Evolutionary conservation across 805 yeast species (phyloP), one percentile per base, ranked within the genome.

Genomic region (Teunomyces gatunensis): DNA sequence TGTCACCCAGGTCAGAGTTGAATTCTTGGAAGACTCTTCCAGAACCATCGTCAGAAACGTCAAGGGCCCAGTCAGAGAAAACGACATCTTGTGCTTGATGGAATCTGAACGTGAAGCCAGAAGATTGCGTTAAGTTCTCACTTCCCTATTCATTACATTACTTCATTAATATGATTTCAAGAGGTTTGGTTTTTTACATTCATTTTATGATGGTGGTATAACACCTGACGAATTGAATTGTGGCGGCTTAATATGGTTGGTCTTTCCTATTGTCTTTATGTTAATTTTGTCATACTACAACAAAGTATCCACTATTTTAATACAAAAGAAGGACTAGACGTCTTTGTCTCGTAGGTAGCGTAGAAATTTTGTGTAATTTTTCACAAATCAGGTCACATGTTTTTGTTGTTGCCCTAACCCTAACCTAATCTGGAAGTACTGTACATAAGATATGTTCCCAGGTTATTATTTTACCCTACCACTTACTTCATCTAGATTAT

Each of bases 21-120:
- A 89, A 79, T 89, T 89, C 85, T 81, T 89, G 75, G 96, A 89
- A 71, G 96, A 89, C 76, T 81, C 91, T 71, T 81, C 94, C 78
- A 87, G 96, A 84, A 86, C 94, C 72, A 89, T 89, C 68, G 95
- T 89, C 83, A 88, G 96, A 85, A 89, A 89, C 85, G 96, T 89
- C 77, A 89, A 89, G 66, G 96, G 96, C 73, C 96, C 96, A 75
- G 96, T 89, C 76, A 87, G 96, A 78, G 96, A 89, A 79, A 87
- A 92, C 80, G 99, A 92, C 77, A 89, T 94, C 80, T 87, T 92
- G 77, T 94, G 96, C 77, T 85, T 92, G 76, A 94, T 92, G 97
- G 99, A 92, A 84, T 92, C 98, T 65, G 99, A 92, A 84, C 92
- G 99, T 85, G 99, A 92, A 84, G 98, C 98, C 70, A 85, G 92